Percentiles rank a stretch among this genome's conserved stretches.
phyloP scores from a whole-genome alignment of 495 filamentous ascomycete species.

The Aspergillus campestris region DNA sequence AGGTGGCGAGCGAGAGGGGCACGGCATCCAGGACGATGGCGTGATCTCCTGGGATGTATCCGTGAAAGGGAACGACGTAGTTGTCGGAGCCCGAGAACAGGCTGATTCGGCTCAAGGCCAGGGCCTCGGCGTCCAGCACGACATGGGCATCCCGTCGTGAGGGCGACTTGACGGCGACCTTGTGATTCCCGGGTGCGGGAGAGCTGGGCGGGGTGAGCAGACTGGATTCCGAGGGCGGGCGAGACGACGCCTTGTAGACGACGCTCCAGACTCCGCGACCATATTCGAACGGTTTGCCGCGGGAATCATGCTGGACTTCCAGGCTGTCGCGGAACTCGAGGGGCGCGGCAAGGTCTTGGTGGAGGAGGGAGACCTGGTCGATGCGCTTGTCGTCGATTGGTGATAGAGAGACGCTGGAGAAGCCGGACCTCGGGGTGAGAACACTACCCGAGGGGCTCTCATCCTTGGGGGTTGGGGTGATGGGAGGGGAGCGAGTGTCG shows the following conservation, averaged over 20 bases:
- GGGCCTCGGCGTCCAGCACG: conserved; percentile 45
- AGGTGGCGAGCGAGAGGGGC: conserved; percentile 41
- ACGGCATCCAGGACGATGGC: conserved; percentile 48
- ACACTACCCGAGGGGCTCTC: conserved; percentile 9
- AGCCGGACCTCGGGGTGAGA: conserved; percentile 3
- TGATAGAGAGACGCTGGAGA: conserved; percentile 5
- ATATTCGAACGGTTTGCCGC: conserved; percentile 31
- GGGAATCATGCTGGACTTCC: conserved; percentile 22
- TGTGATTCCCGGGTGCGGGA: conserved; percentile 22
- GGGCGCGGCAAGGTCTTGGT: conserved; percentile 1
- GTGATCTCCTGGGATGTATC: conserved; percentile 38
- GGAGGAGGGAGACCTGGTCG: background rate
- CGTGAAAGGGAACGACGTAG: conserved; percentile 49
- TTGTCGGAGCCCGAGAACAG: conserved; percentile 21
- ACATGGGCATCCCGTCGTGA: conserved; percentile 37
- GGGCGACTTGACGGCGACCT: conserved; percentile 50
- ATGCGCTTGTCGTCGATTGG: background rate
- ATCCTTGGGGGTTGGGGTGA: conserved; percentile 27
- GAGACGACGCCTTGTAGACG: conserved; percentile 42
- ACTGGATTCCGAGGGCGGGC: conserved; percentile 1
- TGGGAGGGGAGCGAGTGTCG: conserved; percentile 19
- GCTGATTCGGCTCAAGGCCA: conserved; percentile 41
- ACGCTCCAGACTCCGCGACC: conserved; percentile 55
- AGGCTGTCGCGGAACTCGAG: conserved; percentile 28
- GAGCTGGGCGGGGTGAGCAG: conserved; percentile 40